Base-by-base conservation (phyloP, 2,329 filamentous ascomycete genomes). In the Arthrinium phaeospermum region DNA sequence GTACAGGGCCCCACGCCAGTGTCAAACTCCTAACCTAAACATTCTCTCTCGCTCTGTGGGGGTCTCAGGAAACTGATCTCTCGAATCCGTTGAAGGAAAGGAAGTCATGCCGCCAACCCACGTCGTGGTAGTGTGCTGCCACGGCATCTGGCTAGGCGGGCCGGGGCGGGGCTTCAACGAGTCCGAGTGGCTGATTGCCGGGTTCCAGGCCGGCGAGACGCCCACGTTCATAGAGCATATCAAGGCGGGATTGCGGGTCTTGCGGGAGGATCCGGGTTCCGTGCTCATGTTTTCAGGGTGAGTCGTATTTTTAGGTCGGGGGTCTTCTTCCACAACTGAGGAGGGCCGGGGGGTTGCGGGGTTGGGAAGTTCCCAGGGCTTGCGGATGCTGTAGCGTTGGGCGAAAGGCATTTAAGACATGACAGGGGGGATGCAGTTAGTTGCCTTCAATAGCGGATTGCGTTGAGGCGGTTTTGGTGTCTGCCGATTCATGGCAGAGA, bases 121-220 rank as follows among this genome's bases (percentile, higher is more conserved):
- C 75, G 87, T 97, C 14, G 89, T 97, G 70, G 84, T 97, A 68
- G 92, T 97, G 69, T 96, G 94, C 84, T 95, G 94, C 80, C 94
- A 97, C 82, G 93, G 91, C 41, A 94, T 96, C 72, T 97, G 93
- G 86, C 82, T 86, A 19, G 91, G 91, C 37, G 90, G 91, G 0
- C 84, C 86, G 2, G 81, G 82, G 1, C 81, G 82, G 1, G 91
- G 91, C 46, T 74, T 79, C 27, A 83, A 88, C 73, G 90, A 92
- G 78, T 74, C 83, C 7, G 90, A 93, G 79, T 94, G 92, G 91
- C 85, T 94, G 44, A 91, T 97, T 22, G 91, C 94, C 70, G 85
- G 87, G 45, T 97, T 96, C 78, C 95, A 98, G 79, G 85, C 83
- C 27, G 92, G 92, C 72, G 94, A 97, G 81, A 93, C 93, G 3